Base-by-base conservation (phyloP, 495 filamentous ascomycete species). In the Trichoderma erinaceum region DNA sequence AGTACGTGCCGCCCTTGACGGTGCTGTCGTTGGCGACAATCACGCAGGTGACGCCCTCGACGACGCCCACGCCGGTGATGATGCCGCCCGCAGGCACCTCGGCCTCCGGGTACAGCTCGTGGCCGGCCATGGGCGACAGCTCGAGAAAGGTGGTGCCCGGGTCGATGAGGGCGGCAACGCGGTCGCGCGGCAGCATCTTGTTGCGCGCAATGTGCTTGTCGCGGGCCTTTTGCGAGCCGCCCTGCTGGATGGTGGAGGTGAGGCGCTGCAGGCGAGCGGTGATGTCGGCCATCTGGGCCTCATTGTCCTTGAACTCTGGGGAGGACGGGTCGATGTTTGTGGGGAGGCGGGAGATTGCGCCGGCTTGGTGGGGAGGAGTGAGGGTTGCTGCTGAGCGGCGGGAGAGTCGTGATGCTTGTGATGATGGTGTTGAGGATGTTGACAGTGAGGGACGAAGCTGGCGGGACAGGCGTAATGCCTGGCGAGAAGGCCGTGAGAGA, bases 1-100 rank as follows among this genome's bases (percentile, higher is more conserved):
- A 98, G 79, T 99, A 99, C 2, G 96, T 97, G 63, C 95, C 95
- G n/a, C 96, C 95, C 80, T 99, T 99, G 70, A 97, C 95, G 16
- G 95, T 99, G 82, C 90, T 94, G 75, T 99, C 95, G 73, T 99
- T 99, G 32, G 93, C 95, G 63, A 99, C 90, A 70, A 99, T 91
- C 82, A 98, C 89, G 74, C 96, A 97, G 23, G 87, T 88, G 8
- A 97, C 92, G 1, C 96, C 95, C 72, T 93, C 88, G 3, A 99
- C 90, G 1, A 88, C 91, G 1, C 96, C 95, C 66, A 98, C 87
- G 0, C 95, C 95, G 0, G 95, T 96, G 63, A 99, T 92, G 68
- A 99, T 96, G 2, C 92, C 95, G 13, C 90, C 96, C 4, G 92
- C 90, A 0, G 83, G 80, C 21, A 83, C 80, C 11, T 82, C 80